Base-by-base conservation (phyloP, 75 land plant species). In the Ceratopteris richardii region DNA sequence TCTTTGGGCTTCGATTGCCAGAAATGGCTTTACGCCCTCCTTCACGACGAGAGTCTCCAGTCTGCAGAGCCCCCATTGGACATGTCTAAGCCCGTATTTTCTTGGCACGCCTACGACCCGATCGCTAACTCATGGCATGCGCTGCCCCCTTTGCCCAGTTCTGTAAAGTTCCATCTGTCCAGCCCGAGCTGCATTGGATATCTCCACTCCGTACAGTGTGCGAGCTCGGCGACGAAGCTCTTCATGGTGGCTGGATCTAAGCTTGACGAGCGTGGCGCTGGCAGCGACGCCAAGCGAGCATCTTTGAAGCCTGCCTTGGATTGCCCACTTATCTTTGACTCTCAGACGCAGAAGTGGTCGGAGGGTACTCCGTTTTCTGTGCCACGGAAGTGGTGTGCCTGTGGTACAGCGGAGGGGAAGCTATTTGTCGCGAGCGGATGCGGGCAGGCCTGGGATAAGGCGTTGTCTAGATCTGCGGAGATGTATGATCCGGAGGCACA, bases 61-160 rank as follows among this genome's bases (percentile, higher is more conserved):
- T 5, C 3, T 2, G 14, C 50, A 14, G 3, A 5, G 2, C 4
- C 50, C 4, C 22, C 3, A 2, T 2, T 5, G 12, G 50, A 56
- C 28, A 26, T 12, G 7, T 40, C 19, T 6, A 73, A 30, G 6
- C 58, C 31, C 13, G 4, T 1, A 1, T 62, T 63, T 57, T 18
- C 37, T n/a, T 74, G 77, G 77, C 56, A 56, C 21, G 72, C 77
- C 0, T 64, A 44, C 57, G 77, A 74, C 25, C 73, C 77, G 19
- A 36, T 68, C 6, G 21, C 58, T 24, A 11, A 42, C 39, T 26
- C 5, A 36, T 74, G 77, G 77, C 67, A 68, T 46, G 33, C 4
- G 14, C 66, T 74, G 3, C 77, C 77, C 13, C 44, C 63, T n/a
- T 28, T 64, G 61, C 77, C 67, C 29, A 39, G 31, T 16, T 19